Conservation (phyloP, 1,139 yeast genomes). For the Taphrina wiesneri region DNA sequence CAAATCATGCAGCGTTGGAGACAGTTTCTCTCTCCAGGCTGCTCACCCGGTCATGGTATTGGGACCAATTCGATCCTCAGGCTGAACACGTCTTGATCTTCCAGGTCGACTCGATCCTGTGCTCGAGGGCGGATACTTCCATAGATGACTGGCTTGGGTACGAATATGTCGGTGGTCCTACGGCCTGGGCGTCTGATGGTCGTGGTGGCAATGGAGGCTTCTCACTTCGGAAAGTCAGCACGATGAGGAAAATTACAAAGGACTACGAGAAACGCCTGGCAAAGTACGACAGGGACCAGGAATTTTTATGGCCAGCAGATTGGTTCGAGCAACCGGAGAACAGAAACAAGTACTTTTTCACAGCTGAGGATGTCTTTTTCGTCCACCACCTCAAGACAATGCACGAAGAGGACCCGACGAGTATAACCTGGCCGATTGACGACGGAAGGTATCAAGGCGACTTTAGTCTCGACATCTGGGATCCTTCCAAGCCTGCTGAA, state of each 20-base stretch:
- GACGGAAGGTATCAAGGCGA: conserved; percentile 10
- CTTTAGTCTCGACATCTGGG: conserved; percentile 13
- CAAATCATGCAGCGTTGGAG: not conserved
- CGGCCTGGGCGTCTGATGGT: conserved; percentile 16
- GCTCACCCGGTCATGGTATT: conserved; percentile 19
- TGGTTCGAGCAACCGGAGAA: conserved; percentile 3
- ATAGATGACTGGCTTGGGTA: conserved; percentile 28
- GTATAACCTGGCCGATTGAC: not conserved
- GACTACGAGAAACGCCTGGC: not conserved
- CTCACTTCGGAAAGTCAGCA: conserved; percentile 18
- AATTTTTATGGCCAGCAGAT: not conserved
- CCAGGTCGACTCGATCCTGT: conserved; percentile 18
- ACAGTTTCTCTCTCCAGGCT: conserved; percentile 2
- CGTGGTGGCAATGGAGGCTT: conserved; percentile 29
- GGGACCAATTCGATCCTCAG: conserved; percentile 17
- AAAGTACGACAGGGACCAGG: not conserved
- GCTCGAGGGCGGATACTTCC: conserved; percentile 2
- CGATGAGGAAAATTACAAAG: conserved; percentile 14
- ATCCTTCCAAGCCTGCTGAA: not conserved
- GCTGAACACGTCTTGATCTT: conserved; percentile 20
- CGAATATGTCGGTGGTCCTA: conserved; percentile 28
- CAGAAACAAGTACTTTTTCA: not conserved
- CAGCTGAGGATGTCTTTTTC: conserved; percentile 16
- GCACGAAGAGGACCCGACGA: not conserved
- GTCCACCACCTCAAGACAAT: not conserved